Conservation (phyloP, 345 rosid species). For the Eucalyptus curtisii region DNA sequence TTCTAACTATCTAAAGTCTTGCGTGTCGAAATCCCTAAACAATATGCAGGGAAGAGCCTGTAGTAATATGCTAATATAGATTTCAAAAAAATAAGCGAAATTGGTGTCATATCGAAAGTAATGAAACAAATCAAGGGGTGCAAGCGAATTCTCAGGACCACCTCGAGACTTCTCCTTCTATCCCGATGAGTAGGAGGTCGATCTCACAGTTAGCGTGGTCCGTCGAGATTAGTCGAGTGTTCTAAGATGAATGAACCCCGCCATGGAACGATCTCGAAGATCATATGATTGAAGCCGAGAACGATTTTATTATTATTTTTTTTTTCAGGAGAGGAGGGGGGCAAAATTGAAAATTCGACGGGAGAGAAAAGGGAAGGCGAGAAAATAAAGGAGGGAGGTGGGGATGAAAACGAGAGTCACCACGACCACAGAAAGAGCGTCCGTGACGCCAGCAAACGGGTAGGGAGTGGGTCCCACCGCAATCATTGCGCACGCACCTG, state of each 20-base stretch:
- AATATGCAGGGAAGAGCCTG: background rate
- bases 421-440: background rate
- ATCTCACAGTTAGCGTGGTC: rapidly evolving
- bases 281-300: background rate
- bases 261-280: rapidly evolving
- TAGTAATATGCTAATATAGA: background rate
- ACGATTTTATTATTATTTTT: background rate
- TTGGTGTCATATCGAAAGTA: rapidly evolving
- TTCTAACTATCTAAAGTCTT: background rate
- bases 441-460: background rate
- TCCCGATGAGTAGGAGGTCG: rapidly evolving
- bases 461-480: background rate
- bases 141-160: rapidly evolving
- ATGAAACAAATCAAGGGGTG: background rate
- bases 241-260: background rate
- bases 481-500: slow-evolving; percentile 13
- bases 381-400: background rate
- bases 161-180: background rate
- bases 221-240: background rate
- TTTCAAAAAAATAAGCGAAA: background rate
- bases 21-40: background rate
- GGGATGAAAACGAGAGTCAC: slow-evolving; percentile 14
- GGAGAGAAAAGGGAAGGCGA: background rate
- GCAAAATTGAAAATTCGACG: background rate
- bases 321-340: background rate